Evolutionary conservation across 2,329 filamentous ascomycete genomes (phyloP).

Genomic region (Piedraia hortae): DNA sequence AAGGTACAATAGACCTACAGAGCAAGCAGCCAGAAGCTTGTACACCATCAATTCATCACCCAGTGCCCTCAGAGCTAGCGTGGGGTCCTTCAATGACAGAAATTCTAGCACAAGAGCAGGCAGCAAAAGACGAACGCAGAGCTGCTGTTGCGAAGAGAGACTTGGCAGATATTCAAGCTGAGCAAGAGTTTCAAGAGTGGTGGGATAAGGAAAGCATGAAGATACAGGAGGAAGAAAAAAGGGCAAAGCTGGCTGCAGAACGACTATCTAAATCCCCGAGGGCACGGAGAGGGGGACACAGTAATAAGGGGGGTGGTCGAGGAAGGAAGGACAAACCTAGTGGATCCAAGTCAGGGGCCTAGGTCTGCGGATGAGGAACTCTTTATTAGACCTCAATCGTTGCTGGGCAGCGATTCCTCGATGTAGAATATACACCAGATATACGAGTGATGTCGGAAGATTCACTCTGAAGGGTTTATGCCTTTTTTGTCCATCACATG

Average conservation of each 20-base stretch:
- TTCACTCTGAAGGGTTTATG: too few relatives aligned
- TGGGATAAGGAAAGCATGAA: slow-evolving; percentile 66
- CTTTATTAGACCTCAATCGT: too few relatives aligned
- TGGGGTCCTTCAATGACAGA: slow-evolving; percentile 55
- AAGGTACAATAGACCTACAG: slow-evolving; percentile 2
- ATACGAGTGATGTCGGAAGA: too few relatives aligned
- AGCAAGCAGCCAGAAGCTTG: not conserved
- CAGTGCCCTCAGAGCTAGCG: slow-evolving; percentile 31
- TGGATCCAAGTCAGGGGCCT: too few relatives aligned
- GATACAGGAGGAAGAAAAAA: slow-evolving; percentile 16
- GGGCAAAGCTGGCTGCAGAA: slow-evolving; percentile 3
- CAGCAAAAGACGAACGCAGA: slow-evolving; percentile 54
- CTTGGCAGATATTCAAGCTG: slow-evolving; percentile 80
- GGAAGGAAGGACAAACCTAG: too few relatives aligned
- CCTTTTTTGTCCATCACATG: too few relatives aligned
- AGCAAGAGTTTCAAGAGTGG: slow-evolving; percentile 92
- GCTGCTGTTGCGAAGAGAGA: slow-evolving; percentile 72
- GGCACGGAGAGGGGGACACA: too few relatives aligned
- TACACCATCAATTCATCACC: slow-evolving; percentile 21
- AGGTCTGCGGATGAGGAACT: too few relatives aligned
- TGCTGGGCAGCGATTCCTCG: too few relatives aligned
- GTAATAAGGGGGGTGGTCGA: too few relatives aligned
- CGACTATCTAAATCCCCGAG: too few relatives aligned
- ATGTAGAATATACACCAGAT: too few relatives aligned
- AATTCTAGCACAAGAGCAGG: slow-evolving; percentile 66